Percentiles rank a stretch among this genome's conserved stretches.
phyloP scores from a whole-genome alignment of 2,329 filamentous ascomycete species.

The Ceratocystis diversiconidia region DNA sequence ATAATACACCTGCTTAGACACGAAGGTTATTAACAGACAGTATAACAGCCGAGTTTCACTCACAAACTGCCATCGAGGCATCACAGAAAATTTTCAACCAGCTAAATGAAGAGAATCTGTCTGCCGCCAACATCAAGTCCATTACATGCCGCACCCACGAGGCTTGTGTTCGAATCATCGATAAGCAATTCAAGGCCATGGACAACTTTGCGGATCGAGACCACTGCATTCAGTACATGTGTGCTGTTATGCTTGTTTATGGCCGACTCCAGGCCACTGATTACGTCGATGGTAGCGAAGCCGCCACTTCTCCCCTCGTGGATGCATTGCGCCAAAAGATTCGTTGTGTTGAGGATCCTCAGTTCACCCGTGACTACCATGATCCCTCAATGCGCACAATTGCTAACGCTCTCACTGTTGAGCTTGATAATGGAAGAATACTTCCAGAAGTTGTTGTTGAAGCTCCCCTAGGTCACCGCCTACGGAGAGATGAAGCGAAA shows the following conservation, averaged over 20 bases:
- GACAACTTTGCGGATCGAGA: conserved; percentile 99
- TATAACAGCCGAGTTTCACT: conserved; percentile 75
- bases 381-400: conserved; percentile 87
- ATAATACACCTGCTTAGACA: neutral
- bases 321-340: conserved; percentile 89
- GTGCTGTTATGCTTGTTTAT: conserved; percentile 86
- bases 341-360: conserved; percentile 86
- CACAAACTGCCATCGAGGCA: conserved; percentile 92
- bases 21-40: neutral
- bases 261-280: conserved; percentile 86
- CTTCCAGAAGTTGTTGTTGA: conserved; percentile 85
- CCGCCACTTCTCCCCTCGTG: conserved; percentile 75
- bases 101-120: conserved; percentile 74
- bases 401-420: conserved; percentile 90
- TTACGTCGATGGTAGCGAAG: conserved; percentile 85
- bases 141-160: conserved; percentile 95
- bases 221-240: conserved; percentile 99
- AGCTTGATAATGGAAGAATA: conserved; percentile 83
- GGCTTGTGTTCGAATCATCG: conserved; percentile 96
- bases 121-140: conserved; percentile 80
- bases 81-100: conserved; percentile 76
- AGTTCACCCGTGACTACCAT: conserved; percentile 93
- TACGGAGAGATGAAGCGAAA: conserved; percentile 91
- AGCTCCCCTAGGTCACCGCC: conserved; percentile 82
- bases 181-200: conserved; percentile 99